Evolutionary conservation across 345 rosid genomes (phyloP).

Genomic region (Populus tremula): DNA sequence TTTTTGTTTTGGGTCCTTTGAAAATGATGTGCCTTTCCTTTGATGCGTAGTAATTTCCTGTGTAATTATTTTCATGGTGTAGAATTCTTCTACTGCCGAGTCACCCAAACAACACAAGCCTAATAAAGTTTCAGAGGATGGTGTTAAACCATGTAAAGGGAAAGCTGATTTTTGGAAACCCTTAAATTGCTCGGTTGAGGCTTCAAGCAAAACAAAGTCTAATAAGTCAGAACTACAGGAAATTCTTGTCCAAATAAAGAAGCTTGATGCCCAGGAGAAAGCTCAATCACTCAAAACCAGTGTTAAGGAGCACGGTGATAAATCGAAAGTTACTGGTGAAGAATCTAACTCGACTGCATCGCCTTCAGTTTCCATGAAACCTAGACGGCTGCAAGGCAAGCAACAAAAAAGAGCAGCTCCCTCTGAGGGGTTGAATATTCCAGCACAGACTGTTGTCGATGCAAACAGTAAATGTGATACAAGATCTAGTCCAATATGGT

Average conservation of each 20-base stretch:
- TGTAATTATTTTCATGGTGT: constrained; percentile 6
- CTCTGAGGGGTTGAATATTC: constrained; percentile 24
- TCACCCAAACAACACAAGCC: constrained; percentile 22
- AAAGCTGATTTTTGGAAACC: constrained; percentile 33
- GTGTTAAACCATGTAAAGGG: constrained; percentile 14
- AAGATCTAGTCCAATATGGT: constrained; percentile 38
- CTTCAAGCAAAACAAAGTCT: constrained; percentile 24
- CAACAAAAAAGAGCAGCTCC: constrained; percentile 18
- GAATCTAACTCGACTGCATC: constrained; percentile 17
- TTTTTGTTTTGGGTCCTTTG: not conserved
- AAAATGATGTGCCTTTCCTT: not conserved
- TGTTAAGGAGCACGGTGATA: constrained; percentile 20
- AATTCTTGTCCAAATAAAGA: not conserved
- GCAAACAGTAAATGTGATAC: constrained; percentile 21
- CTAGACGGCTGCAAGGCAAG: constrained; percentile 16
- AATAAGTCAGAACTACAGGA: constrained; percentile 23
- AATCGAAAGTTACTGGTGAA: constrained; percentile 16
- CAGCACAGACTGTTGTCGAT: constrained; percentile 28
- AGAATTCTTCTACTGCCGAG: constrained; percentile 21
- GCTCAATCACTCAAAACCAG: constrained; percentile 8
- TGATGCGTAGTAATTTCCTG: not conserved
- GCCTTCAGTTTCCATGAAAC: constrained; percentile 25
- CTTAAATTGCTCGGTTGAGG: constrained; percentile 25
- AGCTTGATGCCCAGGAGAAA: constrained; percentile 11
- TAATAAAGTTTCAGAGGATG: constrained; percentile 10